phyloP scores from a whole-genome alignment of 805 yeast species.

The Torulaspora franciscae region DNA sequence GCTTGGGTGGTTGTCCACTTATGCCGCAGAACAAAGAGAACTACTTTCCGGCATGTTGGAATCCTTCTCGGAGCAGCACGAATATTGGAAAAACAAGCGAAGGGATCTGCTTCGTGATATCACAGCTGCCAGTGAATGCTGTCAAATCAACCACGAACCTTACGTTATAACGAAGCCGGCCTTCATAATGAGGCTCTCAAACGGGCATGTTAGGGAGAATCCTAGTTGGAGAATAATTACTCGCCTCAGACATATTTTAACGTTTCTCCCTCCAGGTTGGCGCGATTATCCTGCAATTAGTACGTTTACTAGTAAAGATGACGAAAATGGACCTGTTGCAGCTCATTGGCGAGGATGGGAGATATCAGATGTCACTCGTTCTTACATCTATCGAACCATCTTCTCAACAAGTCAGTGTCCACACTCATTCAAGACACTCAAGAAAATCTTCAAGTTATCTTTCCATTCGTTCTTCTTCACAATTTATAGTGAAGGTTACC shows the following conservation, averaged over 20 bases:
- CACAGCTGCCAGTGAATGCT: conserved; percentile 45
- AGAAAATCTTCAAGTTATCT: conserved; percentile 17
- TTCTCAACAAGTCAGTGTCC: conserved; percentile 36
- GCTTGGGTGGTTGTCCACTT: conserved; percentile 34
- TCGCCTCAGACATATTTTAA: conserved; percentile 68
- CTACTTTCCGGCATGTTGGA: conserved; percentile 11
- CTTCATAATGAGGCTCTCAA: conserved; percentile 64
- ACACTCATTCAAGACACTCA: conserved; percentile 7
- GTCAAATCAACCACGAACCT: conserved; percentile 72
- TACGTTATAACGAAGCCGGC: conserved; percentile 88
- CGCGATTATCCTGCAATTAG: conserved; percentile 8
- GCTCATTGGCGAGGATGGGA: conserved; percentile 92
- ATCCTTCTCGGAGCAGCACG: conserved; percentile 8
- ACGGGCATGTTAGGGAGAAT: conserved; percentile 68
- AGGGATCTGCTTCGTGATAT: conserved; percentile 41
- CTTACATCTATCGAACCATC: conserved; percentile 49
- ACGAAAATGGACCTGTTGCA: conserved; percentile 54
- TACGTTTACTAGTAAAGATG: conserved; percentile 39
- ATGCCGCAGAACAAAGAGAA: conserved; percentile 13
- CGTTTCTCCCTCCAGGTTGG: conserved; percentile 56
- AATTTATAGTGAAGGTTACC: conserved; percentile 22
- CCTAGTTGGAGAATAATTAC: conserved; percentile 87
- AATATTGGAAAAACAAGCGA: conserved; percentile 17
- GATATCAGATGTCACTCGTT: conserved; percentile 54
- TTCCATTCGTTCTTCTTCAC: conserved; percentile 26